Base-by-base conservation (phyloP, 208 protist species). In the Herpetomonas samuelpessoai region DNA sequence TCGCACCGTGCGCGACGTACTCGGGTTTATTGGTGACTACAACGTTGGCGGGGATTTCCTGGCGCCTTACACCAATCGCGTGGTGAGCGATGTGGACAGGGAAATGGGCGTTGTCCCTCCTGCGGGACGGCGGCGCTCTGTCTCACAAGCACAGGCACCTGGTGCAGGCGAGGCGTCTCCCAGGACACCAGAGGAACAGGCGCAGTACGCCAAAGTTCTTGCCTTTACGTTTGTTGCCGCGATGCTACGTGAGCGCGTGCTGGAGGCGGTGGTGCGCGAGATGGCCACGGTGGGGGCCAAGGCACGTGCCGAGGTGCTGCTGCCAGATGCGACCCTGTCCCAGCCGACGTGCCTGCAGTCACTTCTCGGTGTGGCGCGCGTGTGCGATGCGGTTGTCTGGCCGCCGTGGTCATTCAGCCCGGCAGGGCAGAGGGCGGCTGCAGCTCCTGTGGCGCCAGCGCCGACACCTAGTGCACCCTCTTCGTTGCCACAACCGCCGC, bases 191-290 rank as follows among this genome's bases (percentile, higher is more conserved):
- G 35, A 41, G 44, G 10, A 48, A 19, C 16, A 48, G 9, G 44
- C 12, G 44, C 4, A 7, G 44, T 19, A 22, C 10, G 44, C 44
- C 4, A 10, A 4, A 22, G 9, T 48, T 9, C 10, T 48, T 9
- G 44, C 44, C 46, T 52, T 57, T 21, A 41, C 68, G 22, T 46
- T 79, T 24, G 48, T 78, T 19, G 52, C 63, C 16, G 76, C 58
- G 35, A 57, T 83, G 47, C 24, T 83, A 3, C 49, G 66, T 41
- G 38, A 62, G n/a, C 29, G 51, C n/a, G n/a, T 56, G 21, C 44
- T 83, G 57, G 68, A 68, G 53, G 52, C 30, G 31, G 38, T 77
- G 12, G 19, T 83, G 4, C 50, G 45, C 7, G 76, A 78, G 41
- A 55, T 73, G 49, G 30, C 46, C 27, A 21, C 45, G 6, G 35